These are phyloP conservation scores for Gaertneriomyces sp. DNA, from an alignment of 192 early-diverging fungal species.

Conservation along the genomic window DNA sequence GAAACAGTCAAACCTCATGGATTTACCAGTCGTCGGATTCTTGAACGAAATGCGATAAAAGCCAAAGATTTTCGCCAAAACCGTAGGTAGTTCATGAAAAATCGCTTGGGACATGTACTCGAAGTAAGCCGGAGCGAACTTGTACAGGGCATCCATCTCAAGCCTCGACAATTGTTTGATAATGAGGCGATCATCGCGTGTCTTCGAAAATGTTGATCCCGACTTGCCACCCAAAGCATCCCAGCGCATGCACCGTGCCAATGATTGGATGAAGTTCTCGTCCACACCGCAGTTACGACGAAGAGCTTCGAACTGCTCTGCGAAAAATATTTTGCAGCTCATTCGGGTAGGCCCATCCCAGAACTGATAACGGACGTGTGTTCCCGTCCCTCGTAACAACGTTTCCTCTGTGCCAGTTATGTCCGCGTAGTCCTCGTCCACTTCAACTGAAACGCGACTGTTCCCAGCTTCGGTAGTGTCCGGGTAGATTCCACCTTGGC, in stretches of 20 bases:
- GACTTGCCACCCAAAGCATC: conserved; percentile 84
- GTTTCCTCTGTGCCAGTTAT: conserved; percentile 57
- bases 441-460: conserved; percentile 24
- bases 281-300: conserved; percentile 81
- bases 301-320: conserved; percentile 89
- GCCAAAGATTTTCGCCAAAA: conserved; percentile 86
- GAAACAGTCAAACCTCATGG: conserved; percentile 82
- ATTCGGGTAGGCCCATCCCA: conserved; percentile 73
- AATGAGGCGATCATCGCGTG: conserved; percentile 83
- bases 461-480: conserved; percentile 7
- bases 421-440: conserved; percentile 30
- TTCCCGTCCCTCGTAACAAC: conserved; percentile 61
- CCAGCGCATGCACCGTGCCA: conserved; percentile 85
- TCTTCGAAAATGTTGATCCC: conserved; percentile 86
- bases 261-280: conserved; percentile 75
- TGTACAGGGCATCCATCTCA: conserved; percentile 82
- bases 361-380: conserved; percentile 74
- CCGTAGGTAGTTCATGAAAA: conserved; percentile 73
- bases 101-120: conserved; percentile 77
- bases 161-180: conserved; percentile 83
- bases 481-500: conserved; percentile 10
- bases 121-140: conserved; percentile 91
- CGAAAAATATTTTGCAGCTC: conserved; percentile 86
- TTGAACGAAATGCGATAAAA: conserved; percentile 89
- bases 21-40: conserved; percentile 76